phyloP scores from a whole-genome alignment of 768 basidiomycete species.

The Boletus subparvulus region DNA sequence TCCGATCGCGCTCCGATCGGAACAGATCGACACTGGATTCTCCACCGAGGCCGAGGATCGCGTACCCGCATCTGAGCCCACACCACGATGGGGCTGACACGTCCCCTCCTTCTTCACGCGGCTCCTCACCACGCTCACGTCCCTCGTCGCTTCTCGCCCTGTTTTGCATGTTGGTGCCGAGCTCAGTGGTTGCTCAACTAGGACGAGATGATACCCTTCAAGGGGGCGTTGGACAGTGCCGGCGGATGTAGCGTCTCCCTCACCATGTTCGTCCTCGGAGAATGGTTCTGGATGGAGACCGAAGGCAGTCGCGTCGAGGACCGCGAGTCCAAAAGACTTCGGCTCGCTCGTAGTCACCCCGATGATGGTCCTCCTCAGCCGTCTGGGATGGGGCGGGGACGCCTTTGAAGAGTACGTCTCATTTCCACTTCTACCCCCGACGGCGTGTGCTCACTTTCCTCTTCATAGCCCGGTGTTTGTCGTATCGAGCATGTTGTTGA shows the following conservation, averaged over 20 bases:
- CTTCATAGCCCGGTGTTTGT: constrained; percentile 76
- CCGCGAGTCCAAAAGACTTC: constrained; percentile 30
- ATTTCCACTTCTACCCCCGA: neutral
- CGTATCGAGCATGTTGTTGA: constrained; percentile 77
- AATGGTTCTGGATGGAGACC: constrained; percentile 66
- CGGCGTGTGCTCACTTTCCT: neutral
- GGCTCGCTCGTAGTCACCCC: constrained; percentile 80
- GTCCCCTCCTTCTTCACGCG: neutral
- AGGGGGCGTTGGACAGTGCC: constrained; percentile 61
- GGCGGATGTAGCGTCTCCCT: constrained; percentile 84
- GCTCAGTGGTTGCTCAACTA: constrained; percentile 68
- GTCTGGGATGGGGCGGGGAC: constrained; percentile 35
- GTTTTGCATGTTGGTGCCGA: constrained; percentile 68
- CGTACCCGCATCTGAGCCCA: neutral
- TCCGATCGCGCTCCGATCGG: constrained; percentile 15
- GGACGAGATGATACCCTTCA: constrained; percentile 60
- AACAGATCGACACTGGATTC: constrained; percentile 9
- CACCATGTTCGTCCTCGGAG: constrained; percentile 89
- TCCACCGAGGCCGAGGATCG: constrained; percentile 17
- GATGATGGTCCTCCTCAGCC: constrained; percentile 63
- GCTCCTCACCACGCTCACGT: constrained; percentile 31
- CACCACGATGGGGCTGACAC: constrained; percentile 6
- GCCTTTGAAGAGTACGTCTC: constrained; percentile 77
- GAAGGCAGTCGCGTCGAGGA: neutral
- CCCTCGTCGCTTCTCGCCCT: constrained; percentile 76